Conservation (phyloP, 2,329 filamentous ascomycete species). For the Cordyceps cicadae region DNA sequence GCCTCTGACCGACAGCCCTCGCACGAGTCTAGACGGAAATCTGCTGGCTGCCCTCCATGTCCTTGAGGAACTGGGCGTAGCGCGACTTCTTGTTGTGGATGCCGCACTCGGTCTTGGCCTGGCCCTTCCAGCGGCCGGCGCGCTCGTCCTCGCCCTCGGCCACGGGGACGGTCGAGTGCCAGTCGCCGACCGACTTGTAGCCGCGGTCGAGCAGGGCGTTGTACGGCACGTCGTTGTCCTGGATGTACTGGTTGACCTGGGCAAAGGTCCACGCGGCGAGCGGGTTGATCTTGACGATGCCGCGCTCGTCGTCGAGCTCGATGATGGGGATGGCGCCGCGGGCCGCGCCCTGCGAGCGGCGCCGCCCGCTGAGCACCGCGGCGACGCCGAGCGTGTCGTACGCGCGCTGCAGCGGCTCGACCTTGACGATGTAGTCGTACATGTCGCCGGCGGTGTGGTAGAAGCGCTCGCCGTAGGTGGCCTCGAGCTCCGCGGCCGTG, state of each 20-base stretch:
- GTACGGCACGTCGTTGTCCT: conserved; percentile 82
- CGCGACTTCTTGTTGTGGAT: conserved; percentile 97
- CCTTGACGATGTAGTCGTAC: conserved; percentile 97
- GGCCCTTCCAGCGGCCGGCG: conserved; percentile 93
- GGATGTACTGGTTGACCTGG: conserved; percentile 82
- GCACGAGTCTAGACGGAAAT: conserved; percentile 6
- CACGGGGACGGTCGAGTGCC: conserved; percentile 92
- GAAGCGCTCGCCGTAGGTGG: conserved; percentile 69
- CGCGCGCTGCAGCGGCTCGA: conserved; percentile 88
- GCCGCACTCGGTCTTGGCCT: conserved; percentile 92
- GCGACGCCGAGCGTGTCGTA: conserved; percentile 81
- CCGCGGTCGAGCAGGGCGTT: conserved; percentile 83
- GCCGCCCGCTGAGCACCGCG: conserved; percentile 85
- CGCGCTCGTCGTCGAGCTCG: conserved; percentile 79
- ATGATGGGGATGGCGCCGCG: conserved; percentile 84
- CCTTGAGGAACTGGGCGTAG: conserved; percentile 75
- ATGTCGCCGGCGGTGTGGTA: conserved; percentile 82
- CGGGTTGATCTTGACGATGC: conserved; percentile 95
- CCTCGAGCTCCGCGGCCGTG: conserved; percentile 68
- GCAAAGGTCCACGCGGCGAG: conserved; percentile 89
- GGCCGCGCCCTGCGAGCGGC: conserved; percentile 86
- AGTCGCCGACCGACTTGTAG: conserved; percentile 98
- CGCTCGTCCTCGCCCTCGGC: conserved; percentile 90
- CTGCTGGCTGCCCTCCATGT: conserved; percentile 61
- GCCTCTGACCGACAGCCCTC: neutral